phyloP scores from a whole-genome alignment of 495 filamentous ascomycete genomes.

The Tuber brumale region DNA sequence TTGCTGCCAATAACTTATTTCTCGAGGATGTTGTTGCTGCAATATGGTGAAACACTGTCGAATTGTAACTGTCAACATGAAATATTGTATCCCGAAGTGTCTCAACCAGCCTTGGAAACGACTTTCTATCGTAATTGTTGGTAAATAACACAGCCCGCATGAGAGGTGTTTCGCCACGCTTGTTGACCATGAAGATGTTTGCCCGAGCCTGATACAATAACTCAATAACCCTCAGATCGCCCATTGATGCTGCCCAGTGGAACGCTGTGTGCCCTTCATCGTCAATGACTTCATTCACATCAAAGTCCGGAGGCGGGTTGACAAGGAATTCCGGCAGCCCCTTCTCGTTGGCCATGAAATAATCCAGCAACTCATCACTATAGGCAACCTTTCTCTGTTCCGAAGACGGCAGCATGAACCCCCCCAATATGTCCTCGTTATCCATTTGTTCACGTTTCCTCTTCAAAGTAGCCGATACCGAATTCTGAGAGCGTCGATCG shows the following conservation, averaged over 20 bases:
- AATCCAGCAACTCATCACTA: conserved; percentile 85
- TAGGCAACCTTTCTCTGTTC: conserved; percentile 74
- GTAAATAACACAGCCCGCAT: conserved; percentile 94
- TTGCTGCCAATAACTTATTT: conserved; percentile 71
- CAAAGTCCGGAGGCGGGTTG: conserved; percentile 70
- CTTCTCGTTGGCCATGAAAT: conserved; percentile 77
- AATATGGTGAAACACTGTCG: conserved; percentile 88
- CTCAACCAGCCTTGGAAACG: conserved; percentile 73
- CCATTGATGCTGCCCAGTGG: conserved; percentile 98
- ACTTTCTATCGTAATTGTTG: conserved; percentile 86
- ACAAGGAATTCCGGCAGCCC: conserved; percentile 60
- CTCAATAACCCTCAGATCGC: conserved; percentile 82
- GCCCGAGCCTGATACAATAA: conserved; percentile 73
- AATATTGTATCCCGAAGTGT: conserved; percentile 70
- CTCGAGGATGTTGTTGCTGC: conserved; percentile 72
- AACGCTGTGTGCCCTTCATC: conserved; percentile 80
- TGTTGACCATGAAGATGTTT: conserved; percentile 58
- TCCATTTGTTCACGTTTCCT: conserved; percentile 51
- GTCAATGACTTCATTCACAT: conserved; percentile 83
- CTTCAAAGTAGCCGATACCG: conserved; percentile 51
- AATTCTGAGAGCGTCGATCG: conserved; percentile 46
- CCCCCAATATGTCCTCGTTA: conserved; percentile 76
- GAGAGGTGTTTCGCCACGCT: conserved; percentile 83
- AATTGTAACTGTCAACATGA: conserved; percentile 64
- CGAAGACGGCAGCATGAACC: conserved; percentile 59